A percentile compares a stretch with the other conserved stretches of the same genome.
These are phyloP conservation scores for Scedosporium minutisporum DNA, from an alignment of 2,329 filamentous ascomycete genomes.

Conservation along the genomic window DNA sequence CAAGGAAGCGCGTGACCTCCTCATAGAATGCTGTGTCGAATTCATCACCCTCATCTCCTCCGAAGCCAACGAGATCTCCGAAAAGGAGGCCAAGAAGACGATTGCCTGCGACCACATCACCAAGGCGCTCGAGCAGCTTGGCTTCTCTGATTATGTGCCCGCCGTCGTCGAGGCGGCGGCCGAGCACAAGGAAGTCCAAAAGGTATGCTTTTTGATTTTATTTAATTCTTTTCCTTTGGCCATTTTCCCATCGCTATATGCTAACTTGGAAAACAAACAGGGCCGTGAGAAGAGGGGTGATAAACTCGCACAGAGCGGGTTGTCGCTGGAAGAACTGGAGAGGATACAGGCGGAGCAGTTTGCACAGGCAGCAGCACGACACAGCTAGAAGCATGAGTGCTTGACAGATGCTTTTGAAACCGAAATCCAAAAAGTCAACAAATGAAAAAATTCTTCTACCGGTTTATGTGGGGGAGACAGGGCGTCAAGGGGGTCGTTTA, in stretches of 20 bases:
- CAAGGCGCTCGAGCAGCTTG: slow-evolving; percentile 83
- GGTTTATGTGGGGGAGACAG: not conserved
- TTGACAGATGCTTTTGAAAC: too few relatives aligned
- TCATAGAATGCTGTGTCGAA: slow-evolving; percentile 98
- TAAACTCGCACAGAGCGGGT: slow-evolving; percentile 89
- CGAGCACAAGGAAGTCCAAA: slow-evolving; percentile 87
- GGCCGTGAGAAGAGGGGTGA: slow-evolving; percentile 93
- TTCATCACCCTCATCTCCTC: slow-evolving; percentile 98
- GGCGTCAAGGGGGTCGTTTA: not conserved
- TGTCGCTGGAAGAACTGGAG: slow-evolving; percentile 83
- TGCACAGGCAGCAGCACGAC: slow-evolving; percentile 48
- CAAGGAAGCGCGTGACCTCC: slow-evolving; percentile 86
- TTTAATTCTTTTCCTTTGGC: slow-evolving; percentile 47
- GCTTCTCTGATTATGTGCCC: slow-evolving; percentile 84
- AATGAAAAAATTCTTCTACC: too few relatives aligned
- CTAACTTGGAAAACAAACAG: slow-evolving; percentile 53
- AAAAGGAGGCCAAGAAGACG: slow-evolving; percentile 98
- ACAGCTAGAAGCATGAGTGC: slow-evolving; percentile 6
- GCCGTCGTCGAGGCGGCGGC: slow-evolving; percentile 79
- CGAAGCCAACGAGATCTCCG: slow-evolving; percentile 96
- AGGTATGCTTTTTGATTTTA: too few relatives aligned
- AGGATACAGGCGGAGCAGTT: slow-evolving; percentile 88
- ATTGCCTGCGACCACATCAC: slow-evolving; percentile 98
- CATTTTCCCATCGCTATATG: slow-evolving; percentile 27
- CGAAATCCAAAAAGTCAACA: too few relatives aligned